phyloP scores from a whole-genome alignment of 257 asterid genomes.

The Ballota nigra region DNA sequence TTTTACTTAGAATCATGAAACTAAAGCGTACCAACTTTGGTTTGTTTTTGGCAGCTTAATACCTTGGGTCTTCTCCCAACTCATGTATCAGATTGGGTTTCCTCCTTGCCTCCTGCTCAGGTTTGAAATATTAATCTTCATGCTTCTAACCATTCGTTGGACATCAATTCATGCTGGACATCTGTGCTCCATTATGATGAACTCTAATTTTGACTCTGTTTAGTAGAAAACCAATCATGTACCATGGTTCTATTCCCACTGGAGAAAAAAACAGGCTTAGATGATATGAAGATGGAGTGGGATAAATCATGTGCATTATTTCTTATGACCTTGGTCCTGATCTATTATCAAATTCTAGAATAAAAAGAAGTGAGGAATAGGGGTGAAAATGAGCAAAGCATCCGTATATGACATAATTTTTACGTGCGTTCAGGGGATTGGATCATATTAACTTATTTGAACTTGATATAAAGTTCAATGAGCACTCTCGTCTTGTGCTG shows the following conservation, averaged over 20 bases:
- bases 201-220: not conserved
- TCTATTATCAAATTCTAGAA: not conserved
- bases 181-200: not conserved
- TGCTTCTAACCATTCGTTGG: not conserved
- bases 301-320: not conserved
- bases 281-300: not conserved
- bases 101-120: slow-evolving; percentile 79
- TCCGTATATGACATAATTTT: not conserved
- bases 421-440: not conserved
- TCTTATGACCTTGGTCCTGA: not conserved
- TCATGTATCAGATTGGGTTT: slow-evolving; percentile 79
- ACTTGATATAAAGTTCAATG: not conserved
- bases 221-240: not conserved
- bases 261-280: not conserved
- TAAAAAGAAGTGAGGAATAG: not conserved
- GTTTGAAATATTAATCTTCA: slow-evolving; percentile 21
- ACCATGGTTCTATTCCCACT: not conserved
- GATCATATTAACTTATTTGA: not conserved
- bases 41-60: slow-evolving; percentile 53
- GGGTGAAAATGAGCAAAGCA: not conserved
- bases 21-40: not conserved
- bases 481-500: no score
- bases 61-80: slow-evolving; percentile 83
- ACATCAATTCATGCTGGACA: not conserved
- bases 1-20: not conserved